Evolutionary conservation across 306 rosid genomes (phyloP), one percentile per base, ranked within the genome.

Genomic region (Dryas alaskensis): DNA sequence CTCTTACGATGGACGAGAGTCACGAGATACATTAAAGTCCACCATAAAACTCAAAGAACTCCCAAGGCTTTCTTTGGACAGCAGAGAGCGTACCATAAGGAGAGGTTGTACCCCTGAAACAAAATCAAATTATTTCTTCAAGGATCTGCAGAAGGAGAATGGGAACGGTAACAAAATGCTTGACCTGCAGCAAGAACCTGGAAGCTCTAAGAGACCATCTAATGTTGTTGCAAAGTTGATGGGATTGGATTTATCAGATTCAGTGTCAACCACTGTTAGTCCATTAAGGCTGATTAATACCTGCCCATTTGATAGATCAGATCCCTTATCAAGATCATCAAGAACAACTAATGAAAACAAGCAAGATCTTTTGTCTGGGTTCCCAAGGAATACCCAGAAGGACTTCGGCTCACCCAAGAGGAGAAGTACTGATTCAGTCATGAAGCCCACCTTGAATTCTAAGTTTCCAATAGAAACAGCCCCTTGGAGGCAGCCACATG

Each of bases 1-100:
- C 72, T 93, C 98, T 76, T 93, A 85, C 64, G 97, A 93, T 77
- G 94, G 84, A 78, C 85, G 88, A 73, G 86, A 87, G 58, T 50
- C 78, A 4, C 89, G 74, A 53, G 86, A 88, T 64, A 22, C 85
- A 65, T 73, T 77, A 78, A 91, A 83, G 78, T 81, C 92, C 47
- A 59, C 83, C 27, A 79, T 73, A 58, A 89, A 78, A 82, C 74
- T 84, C 72, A 93, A 82, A 74, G 98, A 93, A 75, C 74, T 91
- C 39, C 97, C 97, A 22, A 85, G 98, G 82, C 79, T 93, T 69
- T 93, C 98, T 67, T 82, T 93, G 85, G 98, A 93, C 89, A 91
- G 98, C 73, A 86, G 77, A 70, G 85, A 77, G 76, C 75, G 89
- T 43, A 82, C 88, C 80, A 25, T 76, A 3, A 77, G 82, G 76